Percentiles rank a stretch among this genome's conserved stretches.
phyloP scores from a whole-genome alignment of 2,329 filamentous ascomycete species.

The Fusarium lyarnte region DNA sequence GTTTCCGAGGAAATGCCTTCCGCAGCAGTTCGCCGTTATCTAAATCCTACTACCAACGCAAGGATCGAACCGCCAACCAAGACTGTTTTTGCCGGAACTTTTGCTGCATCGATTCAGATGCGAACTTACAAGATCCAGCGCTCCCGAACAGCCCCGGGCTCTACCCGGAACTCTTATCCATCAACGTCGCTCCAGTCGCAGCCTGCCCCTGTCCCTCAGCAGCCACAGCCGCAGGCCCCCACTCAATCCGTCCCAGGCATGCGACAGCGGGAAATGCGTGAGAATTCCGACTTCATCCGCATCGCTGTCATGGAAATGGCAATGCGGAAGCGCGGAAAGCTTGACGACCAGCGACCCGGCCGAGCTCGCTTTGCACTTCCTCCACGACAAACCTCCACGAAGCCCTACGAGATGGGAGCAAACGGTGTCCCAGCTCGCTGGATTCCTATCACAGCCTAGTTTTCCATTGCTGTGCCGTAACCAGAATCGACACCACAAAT shows the following conservation, averaged over 20 bases:
- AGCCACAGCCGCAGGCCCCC: slow-evolving; percentile 47
- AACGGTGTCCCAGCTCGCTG: slow-evolving; percentile 70
- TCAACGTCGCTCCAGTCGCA: slow-evolving; percentile 43
- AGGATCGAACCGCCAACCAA: slow-evolving; percentile 46
- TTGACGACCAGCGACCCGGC: slow-evolving; percentile 72
- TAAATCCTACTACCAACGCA: slow-evolving; percentile 67
- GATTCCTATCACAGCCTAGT: slow-evolving; percentile 53
- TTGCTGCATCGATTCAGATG: slow-evolving; percentile 76
- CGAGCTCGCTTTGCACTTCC: slow-evolving; percentile 75
- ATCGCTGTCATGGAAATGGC: slow-evolving; percentile 78
- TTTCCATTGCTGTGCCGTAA: slow-evolving; percentile 3
- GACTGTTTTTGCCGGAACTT: slow-evolving; percentile 52
- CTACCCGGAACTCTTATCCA: slow-evolving; percentile 47
- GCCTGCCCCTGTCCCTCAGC: slow-evolving; percentile 44
- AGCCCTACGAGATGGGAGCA: slow-evolving; percentile 64
- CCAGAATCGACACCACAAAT: slow-evolving; percentile 1
- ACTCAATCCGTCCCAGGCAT: slow-evolving; percentile 55
- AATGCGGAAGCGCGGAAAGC: slow-evolving; percentile 73
- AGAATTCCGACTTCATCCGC: slow-evolving; percentile 76
- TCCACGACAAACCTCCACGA: slow-evolving; percentile 64
- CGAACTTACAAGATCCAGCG: slow-evolving; percentile 73
- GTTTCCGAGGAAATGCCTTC: slow-evolving; percentile 71
- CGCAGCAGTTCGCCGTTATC: slow-evolving; percentile 71
- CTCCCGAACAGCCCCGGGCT: slow-evolving; percentile 52
- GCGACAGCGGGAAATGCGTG: slow-evolving; percentile 73